Evolutionary conservation across 805 yeast species (phyloP), one percentile per base, ranked within the genome.

Genomic region (Metschnikowia lochheadii): DNA sequence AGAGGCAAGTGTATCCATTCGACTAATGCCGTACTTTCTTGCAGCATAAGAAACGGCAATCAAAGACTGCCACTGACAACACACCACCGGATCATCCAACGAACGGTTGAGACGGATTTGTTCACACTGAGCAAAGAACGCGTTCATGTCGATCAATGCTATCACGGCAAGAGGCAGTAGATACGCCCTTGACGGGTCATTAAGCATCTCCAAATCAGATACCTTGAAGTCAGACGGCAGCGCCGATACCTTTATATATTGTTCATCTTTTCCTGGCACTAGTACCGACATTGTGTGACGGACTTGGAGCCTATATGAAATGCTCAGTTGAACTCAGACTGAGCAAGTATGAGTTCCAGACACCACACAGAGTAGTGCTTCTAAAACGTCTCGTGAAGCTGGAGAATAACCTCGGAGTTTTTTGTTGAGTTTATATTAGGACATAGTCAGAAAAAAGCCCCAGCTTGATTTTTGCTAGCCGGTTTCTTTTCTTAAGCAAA

Each of bases 31-130:
- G 63, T 63, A 90, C 49, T 83, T 81, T 37, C 97, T 73, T 0
- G 99, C 98, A 0, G 97, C 87, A 66, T 89, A 89, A 2, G 87
- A 82, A 0, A 94, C 95, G 0, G 99, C 99, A 51, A 94, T 92
- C 2, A 94, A 69, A 0, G 91, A 77, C 44, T 78, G 75, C 99
- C 99, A 94, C 62, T 94, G 99, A 4, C 89, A 89, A 64, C 97
- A 91, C 0, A 90, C 97, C 1, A 94, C 85, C 0, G 99, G 97
- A 54, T 83, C 91, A 2, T 82, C 80, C 1, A 70, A 72, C 1
- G 83, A 67, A 14, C 85, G 68, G 0, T 85, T 85, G 15, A 89
- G 74, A 39, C 97, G 69, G 5, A 88, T 72, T 57, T 86, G 92
- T 61, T 94, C 97, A 31, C 85, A 94, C 63, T 94, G 99, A 0